phyloP scores from a whole-genome alignment of 495 filamentous ascomycete species.

The Copromyces sp. region DNA sequence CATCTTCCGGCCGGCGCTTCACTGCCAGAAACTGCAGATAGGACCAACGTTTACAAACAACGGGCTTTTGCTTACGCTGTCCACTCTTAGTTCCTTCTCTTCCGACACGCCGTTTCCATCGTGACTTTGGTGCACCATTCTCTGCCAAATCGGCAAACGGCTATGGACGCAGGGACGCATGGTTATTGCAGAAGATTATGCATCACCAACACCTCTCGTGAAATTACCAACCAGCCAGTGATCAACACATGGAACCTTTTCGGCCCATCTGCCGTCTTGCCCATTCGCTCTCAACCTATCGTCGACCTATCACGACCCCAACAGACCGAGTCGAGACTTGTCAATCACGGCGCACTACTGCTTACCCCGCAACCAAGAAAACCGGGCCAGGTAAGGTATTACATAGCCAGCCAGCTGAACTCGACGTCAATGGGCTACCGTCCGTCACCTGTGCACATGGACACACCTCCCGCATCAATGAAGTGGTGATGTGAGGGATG shows the following conservation, averaged over 20 bases:
- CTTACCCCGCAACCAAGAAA: not conserved
- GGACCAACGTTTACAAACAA: not conserved
- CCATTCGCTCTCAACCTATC: not conserved
- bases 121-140: not conserved
- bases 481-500: not conserved
- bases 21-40: not conserved
- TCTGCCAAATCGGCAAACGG: not conserved
- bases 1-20: not conserved
- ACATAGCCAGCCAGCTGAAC: not conserved
- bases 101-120: not conserved
- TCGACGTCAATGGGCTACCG: not conserved
- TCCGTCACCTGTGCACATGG: not conserved
- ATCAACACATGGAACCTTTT: not conserved
- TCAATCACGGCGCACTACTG: not conserved
- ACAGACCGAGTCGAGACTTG: not conserved
- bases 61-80: not conserved
- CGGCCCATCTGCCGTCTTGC: not conserved
- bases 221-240: not conserved
- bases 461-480: not conserved
- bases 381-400: not conserved
- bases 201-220: not conserved
- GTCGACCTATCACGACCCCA: not conserved
- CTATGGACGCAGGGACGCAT: not conserved
- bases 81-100: not conserved
- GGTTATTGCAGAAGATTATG: not conserved